Base-by-base conservation (phyloP, 2,329 filamentous ascomycete species). In the Mariannaea elegans region DNA sequence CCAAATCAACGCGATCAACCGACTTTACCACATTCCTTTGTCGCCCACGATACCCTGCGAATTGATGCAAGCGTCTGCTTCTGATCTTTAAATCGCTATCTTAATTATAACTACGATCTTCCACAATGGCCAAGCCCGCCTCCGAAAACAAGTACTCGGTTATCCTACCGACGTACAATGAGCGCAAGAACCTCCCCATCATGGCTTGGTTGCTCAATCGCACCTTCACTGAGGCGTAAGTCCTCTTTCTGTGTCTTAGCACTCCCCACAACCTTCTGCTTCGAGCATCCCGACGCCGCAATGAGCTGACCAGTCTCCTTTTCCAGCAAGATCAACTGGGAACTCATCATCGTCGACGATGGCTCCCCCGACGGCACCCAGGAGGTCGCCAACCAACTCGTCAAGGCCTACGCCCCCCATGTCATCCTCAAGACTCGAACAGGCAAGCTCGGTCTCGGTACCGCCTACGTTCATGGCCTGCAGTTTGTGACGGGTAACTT, bases 271-370 rank as follows among this genome's bases (percentile, higher is more conserved):
- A 12, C 34, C 6, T 12, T 16, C 19, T n/a, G 23, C 29, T 23
- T 16, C 13, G 1, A n/a, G 1, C 14, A 36, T 7, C 39, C 13
- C 27, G 19, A 14, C 27, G 12, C 6, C 8, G 39, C 19, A 48
- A 7, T 55, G 38, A 39, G 50, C 64, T 58, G 10, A 54, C 27
- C 18, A n/a, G 6, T 24, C 2, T 34, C 18, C 38, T 19, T 14
- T 23, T 12, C 21, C 60, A 97, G 94, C 75, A 91, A 95, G 49
- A 87, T 99, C 72, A 90, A 98, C 78, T 99, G 93, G 92, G 94
- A 99, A 82, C 85, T 99, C 76, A 90, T 99, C 76, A 95, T 99
- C 77, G 92, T 99, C 77, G 95, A 99, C 86, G 96, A 99, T 79
- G 95, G 91, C 80, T 97, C 93, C 57, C 95, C 95, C 67, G 95